These are phyloP conservation scores for Colletotrichum sp. DNA, from an alignment of 2,329 filamentous ascomycete species.

Conservation along the genomic window DNA sequence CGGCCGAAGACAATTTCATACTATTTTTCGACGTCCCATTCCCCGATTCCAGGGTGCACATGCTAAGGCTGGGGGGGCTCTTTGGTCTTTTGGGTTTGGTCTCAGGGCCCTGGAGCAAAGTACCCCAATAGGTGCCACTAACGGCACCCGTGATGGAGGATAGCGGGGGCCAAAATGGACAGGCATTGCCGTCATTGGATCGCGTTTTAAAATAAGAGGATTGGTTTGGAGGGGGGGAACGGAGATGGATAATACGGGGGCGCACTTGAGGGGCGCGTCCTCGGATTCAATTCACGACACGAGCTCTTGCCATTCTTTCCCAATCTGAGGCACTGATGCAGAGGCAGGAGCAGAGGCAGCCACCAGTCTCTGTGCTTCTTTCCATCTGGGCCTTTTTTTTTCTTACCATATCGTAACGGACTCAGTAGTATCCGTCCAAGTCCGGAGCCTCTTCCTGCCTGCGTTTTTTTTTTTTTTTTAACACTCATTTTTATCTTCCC, in stretches of 20 bases:
- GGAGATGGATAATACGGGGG: not conserved
- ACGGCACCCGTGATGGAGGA: not conserved
- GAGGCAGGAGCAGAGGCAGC: not conserved
- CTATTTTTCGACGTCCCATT: constrained; percentile 15
- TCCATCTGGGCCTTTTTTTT: not conserved
- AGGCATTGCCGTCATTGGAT: constrained; percentile 18
- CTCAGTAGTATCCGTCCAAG: not conserved
- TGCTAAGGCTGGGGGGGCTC: not conserved
- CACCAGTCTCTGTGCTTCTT: not conserved
- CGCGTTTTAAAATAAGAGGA: constrained; percentile 19
- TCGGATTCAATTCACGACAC: not conserved
- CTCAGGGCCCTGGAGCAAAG: not conserved
- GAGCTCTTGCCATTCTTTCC: not conserved
- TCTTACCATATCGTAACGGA: not conserved
- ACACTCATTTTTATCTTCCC: not conserved
- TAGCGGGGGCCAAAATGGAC: not conserved
- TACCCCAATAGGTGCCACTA: not conserved
- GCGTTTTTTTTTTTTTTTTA: not conserved
- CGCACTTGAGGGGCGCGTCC: not conserved
- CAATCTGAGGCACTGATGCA: not conserved
- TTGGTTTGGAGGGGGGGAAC: constrained; percentile 1
- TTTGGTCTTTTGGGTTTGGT: not conserved
- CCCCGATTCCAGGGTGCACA: not conserved
- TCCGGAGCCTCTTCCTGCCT: not conserved
- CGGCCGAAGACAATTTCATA: not conserved